Percentiles rank a stretch among this genome's conserved stretches.
These are phyloP conservation scores for Aphanomyces astaci DNA, from an alignment of 352 stramenopile genomes.

Conservation along the genomic window DNA sequence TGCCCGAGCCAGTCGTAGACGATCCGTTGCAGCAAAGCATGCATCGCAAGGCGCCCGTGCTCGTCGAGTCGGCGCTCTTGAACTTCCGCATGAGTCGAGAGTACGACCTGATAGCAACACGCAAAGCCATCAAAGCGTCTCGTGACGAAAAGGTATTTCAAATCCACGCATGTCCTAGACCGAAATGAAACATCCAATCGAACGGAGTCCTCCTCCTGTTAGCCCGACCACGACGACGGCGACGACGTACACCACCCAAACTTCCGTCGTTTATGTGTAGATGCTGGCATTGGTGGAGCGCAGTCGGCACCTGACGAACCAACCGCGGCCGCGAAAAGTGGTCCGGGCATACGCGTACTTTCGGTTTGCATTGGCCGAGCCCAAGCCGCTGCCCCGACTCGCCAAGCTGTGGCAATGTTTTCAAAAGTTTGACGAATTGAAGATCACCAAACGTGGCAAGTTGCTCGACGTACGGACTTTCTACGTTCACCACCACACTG, in stretches of 20 bases:
- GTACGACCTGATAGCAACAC: conserved; percentile 9
- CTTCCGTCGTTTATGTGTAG: conserved; percentile 26
- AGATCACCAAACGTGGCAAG: conserved; percentile 55
- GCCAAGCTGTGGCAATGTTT: conserved; percentile 68
- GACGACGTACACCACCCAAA: too few species aligned
- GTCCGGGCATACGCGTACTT: conserved; percentile 52
- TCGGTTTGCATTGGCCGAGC: conserved; percentile 46
- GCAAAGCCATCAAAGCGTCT: not conserved
- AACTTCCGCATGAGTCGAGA: conserved; percentile 18
- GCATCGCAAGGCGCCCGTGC: conserved; percentile 41
- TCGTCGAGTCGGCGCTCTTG: conserved; percentile 35
- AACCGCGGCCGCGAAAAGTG: conserved; percentile 45
- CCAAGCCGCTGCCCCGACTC: conserved; percentile 44
- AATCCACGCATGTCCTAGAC: too few species aligned
- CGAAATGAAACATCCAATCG: too few species aligned
- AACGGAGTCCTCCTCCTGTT: too few species aligned
- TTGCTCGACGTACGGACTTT: conserved; percentile 39
- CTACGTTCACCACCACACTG: not conserved
- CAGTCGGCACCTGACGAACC: conserved; percentile 31
- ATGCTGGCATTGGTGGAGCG: conserved; percentile 39
- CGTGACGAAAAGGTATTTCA: not conserved
- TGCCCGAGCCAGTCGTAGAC: conserved; percentile 34
- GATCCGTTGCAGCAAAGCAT: conserved; percentile 55
- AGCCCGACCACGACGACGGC: too few species aligned
- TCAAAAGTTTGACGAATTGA: conserved; percentile 67